These are phyloP conservation scores for Pelagophyceae sp. DNA, from an alignment of 352 stramenopile genomes.

Conservation along the genomic window DNA sequence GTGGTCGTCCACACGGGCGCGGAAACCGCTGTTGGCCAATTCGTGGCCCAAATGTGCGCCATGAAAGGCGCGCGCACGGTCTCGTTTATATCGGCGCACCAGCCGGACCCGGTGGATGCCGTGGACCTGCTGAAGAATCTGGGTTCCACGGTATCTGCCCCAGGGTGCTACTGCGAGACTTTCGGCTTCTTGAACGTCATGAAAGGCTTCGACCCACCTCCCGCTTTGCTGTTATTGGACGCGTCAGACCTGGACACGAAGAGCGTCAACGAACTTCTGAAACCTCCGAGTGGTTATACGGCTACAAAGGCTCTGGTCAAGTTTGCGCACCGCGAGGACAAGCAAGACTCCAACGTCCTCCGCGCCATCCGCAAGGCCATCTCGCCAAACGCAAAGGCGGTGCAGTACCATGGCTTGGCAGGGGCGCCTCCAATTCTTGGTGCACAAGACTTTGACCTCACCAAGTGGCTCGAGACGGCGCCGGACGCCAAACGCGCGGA, in stretches of 20 bases:
- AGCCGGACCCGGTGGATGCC: not conserved
- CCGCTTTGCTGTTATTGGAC: not conserved
- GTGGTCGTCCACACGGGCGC: slow-evolving; percentile 8
- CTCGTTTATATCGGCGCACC: not conserved
- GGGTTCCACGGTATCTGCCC: not conserved
- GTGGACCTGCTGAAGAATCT: slow-evolving; percentile 17
- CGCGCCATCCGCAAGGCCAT: not conserved
- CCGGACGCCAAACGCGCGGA: not conserved
- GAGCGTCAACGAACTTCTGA: not conserved
- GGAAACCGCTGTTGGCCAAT: slow-evolving; percentile 7
- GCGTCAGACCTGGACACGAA: not conserved
- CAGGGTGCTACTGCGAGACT: not conserved
- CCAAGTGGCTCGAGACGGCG: not conserved
- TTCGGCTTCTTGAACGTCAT: not conserved
- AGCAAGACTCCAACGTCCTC: slow-evolving; percentile 9
- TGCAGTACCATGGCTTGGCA: too few relatives aligned
- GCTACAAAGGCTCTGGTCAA: too few relatives aligned
- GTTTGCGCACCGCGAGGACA: too few relatives aligned
- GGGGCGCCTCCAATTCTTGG: too few relatives aligned
- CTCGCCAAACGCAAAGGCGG: not conserved
- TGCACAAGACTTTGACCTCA: too few relatives aligned
- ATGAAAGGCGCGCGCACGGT: not conserved
- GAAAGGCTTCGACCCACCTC: not conserved
- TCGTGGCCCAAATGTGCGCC: not conserved
- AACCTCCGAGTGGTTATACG: too few relatives aligned